Conservation (phyloP, 2,329 filamentous ascomycete genomes). For the Monilinia polystroma region DNA sequence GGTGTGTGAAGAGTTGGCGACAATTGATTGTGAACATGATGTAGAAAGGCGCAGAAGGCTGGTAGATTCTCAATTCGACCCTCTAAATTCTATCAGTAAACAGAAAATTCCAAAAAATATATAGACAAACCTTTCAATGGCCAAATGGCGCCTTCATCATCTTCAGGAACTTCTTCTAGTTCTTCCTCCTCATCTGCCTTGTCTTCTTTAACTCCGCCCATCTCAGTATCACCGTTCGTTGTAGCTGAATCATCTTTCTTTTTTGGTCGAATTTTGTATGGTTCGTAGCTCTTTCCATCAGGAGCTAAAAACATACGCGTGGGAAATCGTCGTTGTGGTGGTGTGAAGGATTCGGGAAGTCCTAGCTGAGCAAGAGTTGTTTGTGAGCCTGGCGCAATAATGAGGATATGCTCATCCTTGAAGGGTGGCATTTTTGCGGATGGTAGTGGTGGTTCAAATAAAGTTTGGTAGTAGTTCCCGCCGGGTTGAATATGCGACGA, state of each 20-base stretch:
- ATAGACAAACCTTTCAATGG: constrained; percentile 61
- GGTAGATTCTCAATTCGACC: constrained; percentile 88
- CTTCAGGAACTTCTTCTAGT: constrained; percentile 56
- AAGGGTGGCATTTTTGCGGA: constrained; percentile 37
- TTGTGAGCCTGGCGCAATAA: constrained; percentile 48
- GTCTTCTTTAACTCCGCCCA: constrained; percentile 37
- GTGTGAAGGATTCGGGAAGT: constrained; percentile 59
- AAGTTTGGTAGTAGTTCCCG: not conserved
- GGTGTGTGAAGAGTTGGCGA: constrained; percentile 93
- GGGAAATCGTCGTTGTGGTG: constrained; percentile 78
- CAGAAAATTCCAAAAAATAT: constrained; percentile 22
- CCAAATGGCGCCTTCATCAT: constrained; percentile 85
- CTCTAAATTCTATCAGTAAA: constrained; percentile 45
- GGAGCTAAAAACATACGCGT: constrained; percentile 89
- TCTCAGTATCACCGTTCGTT: constrained; percentile 40
- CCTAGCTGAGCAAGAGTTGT: constrained; percentile 41
- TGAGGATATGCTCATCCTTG: constrained; percentile 39
- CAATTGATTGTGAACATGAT: constrained; percentile 85
- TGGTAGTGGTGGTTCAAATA: not conserved
- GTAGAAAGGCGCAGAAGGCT: constrained; percentile 89
- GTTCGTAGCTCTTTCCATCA: constrained; percentile 77
- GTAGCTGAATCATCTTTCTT: constrained; percentile 46
- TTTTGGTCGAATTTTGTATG: constrained; percentile 72
- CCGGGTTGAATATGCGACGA: not conserved
- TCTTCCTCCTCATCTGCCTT: constrained; percentile 56